Percentiles rank a stretch among this genome's conserved stretches.
Conservation (phyloP, 352 stramenopile species). For the Pythium sp. region DNA sequence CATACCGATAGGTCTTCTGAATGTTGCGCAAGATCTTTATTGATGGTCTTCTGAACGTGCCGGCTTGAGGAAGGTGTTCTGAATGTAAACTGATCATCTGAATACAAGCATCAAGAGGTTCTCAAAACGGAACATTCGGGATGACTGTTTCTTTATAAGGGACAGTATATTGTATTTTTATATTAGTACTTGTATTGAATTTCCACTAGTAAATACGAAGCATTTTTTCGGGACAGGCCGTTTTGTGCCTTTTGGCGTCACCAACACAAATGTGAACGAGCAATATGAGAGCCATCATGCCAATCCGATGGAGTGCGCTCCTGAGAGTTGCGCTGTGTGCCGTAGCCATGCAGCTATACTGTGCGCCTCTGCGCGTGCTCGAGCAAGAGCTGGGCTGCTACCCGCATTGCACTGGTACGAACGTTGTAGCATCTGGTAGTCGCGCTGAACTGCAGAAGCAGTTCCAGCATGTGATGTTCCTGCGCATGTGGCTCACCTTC, state of each 20-base stretch:
- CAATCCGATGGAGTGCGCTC: constrained; percentile 3
- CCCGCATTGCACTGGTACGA: neutral
- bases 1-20: neutral
- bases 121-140: neutral
- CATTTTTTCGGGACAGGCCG: no score
- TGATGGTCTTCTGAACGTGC: neutral
- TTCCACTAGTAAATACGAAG: no score
- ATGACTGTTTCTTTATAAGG: neutral
- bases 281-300: neutral
- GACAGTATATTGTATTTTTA: neutral
- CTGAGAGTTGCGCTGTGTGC: constrained; percentile 1
- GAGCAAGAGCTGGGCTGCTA: constrained; percentile 10
- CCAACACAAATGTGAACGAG: no score
- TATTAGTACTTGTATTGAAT: no score
- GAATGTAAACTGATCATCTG: neutral
- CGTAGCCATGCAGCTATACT: constrained; percentile 14
- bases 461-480: constrained; percentile 11
- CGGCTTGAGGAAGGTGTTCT: neutral
- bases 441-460: neutral
- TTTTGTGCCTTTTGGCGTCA: no score
- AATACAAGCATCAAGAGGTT: no score
- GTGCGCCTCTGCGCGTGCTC: constrained; percentile 9
- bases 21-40: neutral
- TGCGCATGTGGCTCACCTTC: constrained; percentile 23
- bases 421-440: neutral